Evolutionary conservation across 495 filamentous ascomycete genomes (phyloP).

Genomic region (Pyronema domesticum): DNA sequence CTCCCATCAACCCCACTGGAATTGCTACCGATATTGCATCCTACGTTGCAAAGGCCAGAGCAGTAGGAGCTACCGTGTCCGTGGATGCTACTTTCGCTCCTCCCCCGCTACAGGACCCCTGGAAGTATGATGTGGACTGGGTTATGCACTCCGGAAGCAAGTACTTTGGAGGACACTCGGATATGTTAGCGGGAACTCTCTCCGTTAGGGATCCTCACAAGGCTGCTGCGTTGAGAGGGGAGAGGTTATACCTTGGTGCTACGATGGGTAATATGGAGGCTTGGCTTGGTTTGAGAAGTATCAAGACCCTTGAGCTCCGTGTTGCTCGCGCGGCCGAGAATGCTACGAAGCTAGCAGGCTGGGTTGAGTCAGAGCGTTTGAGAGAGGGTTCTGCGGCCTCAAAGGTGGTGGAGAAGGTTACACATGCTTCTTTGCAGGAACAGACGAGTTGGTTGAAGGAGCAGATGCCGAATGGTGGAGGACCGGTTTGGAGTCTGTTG

Average conservation of each 20-base stretch:
- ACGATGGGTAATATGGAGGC: slow-evolving; percentile 84
- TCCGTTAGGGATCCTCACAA: slow-evolving; percentile 32
- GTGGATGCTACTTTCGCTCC: slow-evolving; percentile 89
- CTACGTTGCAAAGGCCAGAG: slow-evolving; percentile 55
- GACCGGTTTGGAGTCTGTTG: slow-evolving; percentile 66
- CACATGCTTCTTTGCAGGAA: slow-evolving; percentile 62
- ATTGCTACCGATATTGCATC: slow-evolving; percentile 50
- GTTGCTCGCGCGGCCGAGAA: slow-evolving; percentile 56
- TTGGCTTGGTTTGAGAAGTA: slow-evolving; percentile 73
- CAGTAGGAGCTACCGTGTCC: slow-evolving; percentile 51
- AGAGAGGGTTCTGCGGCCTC: slow-evolving; percentile 22
- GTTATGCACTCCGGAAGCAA: slow-evolving; percentile 89
- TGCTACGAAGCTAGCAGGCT: slow-evolving; percentile 48
- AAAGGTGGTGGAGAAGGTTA: slow-evolving; percentile 30
- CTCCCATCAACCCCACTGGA: slow-evolving; percentile 77
- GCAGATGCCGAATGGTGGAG: slow-evolving; percentile 88
- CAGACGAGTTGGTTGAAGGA: slow-evolving; percentile 52
- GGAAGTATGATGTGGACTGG: slow-evolving; percentile 57
- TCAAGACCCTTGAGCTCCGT: slow-evolving; percentile 72
- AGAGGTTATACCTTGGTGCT: slow-evolving; percentile 57
- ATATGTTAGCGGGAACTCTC: slow-evolving; percentile 74
- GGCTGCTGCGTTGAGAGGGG: slow-evolving; percentile 32
- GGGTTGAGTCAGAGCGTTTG: slow-evolving; percentile 40
- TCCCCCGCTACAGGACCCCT: slow-evolving; percentile 77
- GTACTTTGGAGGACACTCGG: slow-evolving; percentile 86